phyloP scores from a whole-genome alignment of 495 filamentous ascomycete genomes.

The Podospora fimiseda region DNA sequence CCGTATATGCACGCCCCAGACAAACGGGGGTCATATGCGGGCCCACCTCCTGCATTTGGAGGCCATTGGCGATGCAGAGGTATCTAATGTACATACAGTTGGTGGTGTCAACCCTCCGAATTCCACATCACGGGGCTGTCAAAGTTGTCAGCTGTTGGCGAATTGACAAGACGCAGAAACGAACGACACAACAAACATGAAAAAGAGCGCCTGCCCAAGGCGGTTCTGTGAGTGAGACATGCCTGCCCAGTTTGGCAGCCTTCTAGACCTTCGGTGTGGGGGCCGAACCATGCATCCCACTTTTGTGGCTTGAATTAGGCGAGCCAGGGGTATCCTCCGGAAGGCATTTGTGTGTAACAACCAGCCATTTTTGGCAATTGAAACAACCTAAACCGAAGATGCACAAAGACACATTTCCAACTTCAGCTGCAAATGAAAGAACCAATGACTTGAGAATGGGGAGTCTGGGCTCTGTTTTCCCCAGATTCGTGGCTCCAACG shows the following conservation, averaged over 20 bases:
- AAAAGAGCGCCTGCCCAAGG: slow-evolving; percentile 3
- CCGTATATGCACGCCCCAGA: not conserved
- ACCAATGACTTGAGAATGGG: no score
- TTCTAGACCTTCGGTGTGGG: slow-evolving; percentile 8
- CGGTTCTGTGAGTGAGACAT: not conserved
- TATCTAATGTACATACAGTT: no score
- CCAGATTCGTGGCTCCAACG: no score
- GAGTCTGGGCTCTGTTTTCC: no score
- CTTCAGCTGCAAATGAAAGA: no score
- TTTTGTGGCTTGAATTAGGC: slow-evolving; percentile 1
- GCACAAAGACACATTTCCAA: not conserved
- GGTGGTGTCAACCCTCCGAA: no score
- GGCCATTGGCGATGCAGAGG: no score
- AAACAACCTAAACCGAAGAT: not conserved
- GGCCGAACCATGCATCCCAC: not conserved
- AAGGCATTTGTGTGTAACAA: not conserved
- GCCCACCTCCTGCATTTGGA: slow-evolving; percentile 6
- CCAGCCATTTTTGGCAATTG: slow-evolving; percentile 4
- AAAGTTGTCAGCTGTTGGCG: not conserved
- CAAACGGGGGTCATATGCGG: not conserved
- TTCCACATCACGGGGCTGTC: no score
- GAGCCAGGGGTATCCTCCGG: no score
- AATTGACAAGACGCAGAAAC: no score
- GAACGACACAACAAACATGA: no score
- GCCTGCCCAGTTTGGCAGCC: slow-evolving; percentile 6